phyloP scores from a whole-genome alignment of 1,139 yeast species.

The Suhomyces panamericanus region DNA sequence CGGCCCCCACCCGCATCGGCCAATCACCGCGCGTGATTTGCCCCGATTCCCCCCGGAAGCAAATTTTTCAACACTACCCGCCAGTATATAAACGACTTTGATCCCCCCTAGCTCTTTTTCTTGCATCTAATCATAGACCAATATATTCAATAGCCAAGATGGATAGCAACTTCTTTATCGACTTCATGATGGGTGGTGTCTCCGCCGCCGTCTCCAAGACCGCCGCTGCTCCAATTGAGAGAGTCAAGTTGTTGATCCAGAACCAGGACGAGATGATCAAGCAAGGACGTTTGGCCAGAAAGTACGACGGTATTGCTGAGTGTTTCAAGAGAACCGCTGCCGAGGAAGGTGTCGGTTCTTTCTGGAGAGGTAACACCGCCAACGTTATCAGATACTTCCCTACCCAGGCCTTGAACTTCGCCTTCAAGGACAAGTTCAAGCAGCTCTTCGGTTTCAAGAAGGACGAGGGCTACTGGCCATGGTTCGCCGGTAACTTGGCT shows the following conservation, averaged over 20 bases:
- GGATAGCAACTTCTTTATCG: conserved; percentile 25
- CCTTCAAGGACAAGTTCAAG: conserved; percentile 56
- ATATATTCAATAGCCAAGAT: conserved; percentile 18
- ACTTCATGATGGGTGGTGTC: conserved; percentile 57
- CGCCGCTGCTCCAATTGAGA: conserved; percentile 57
- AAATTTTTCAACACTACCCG: conserved; percentile 10
- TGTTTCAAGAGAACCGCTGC: conserved; percentile 56
- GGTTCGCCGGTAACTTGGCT: conserved; percentile 58
- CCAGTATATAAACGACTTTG: conserved; percentile 11
- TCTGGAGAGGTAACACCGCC: conserved; percentile 62
- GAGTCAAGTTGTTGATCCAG: conserved; percentile 55
- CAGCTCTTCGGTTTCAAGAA: conserved; percentile 54
- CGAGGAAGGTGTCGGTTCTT: conserved; percentile 51
- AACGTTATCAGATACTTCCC: conserved; percentile 58
- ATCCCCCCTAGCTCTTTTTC: conserved; percentile 10
- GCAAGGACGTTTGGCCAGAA: conserved; percentile 53
- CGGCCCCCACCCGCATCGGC: conserved; percentile 7
- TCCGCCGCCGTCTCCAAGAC: conserved; percentile 60
- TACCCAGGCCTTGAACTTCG: conserved; percentile 55
- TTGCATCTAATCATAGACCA: conserved; percentile 12
- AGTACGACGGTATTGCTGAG: conserved; percentile 52
- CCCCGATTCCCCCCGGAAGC: conserved; percentile 15
- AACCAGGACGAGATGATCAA: conserved; percentile 56
- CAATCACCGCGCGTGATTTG: conserved; percentile 9
- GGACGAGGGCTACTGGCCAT: conserved; percentile 50